Evolutionary conservation across 2,329 filamentous ascomycete species (phyloP), one percentile per base, ranked within the genome.

Genomic region (Colletotrichum somersetense): DNA sequence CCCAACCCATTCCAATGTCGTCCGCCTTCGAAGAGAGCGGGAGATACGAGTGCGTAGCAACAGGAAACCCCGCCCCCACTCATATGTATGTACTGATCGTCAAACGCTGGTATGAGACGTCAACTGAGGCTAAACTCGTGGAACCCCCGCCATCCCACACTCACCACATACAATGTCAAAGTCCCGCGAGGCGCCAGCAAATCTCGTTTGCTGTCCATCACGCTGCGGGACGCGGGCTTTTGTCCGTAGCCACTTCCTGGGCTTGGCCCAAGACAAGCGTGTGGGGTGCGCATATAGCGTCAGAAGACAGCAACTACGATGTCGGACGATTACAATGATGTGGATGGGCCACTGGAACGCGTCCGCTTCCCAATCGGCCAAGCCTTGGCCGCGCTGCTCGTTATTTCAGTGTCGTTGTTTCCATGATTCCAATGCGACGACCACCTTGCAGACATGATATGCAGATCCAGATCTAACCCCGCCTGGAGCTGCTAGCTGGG

Each of bases 371-470:
- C 62, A 42, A 46, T 23, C 30, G 35, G 62, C 53, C 53, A 55
- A 66, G 67, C 26, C 62, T 40, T 55, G 55, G 30, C 67, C 62
- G 44, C 53, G 44, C 42, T 69, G 61, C 42, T 66, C 44, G 33
- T 53, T 44, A 38, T 68, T 59, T 58, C 65, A 46, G 53, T 23
- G 35, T 30, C 46, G 42, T 20, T 55, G 57, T 59, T 35, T 26
- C 67, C 35, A 55, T 62, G 64, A 62, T 59, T 42, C n/a, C 64
- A 44, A 50, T 67, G 64, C 57, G 46, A 62, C 35, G 50, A 57
- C 50, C 42, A 62, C 42, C 30, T 63, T 53, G 69, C 30, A 63
- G 53, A 46, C 46, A 63, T 35, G 50, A 40, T 23, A 63, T 56
- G 62, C 26, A 64, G 40, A 56, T 12, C 52, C 26, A 16, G 50